These are phyloP conservation scores for Apiospora malaysiana DNA, from an alignment of 2,329 filamentous ascomycete species.

Conservation along the genomic window DNA sequence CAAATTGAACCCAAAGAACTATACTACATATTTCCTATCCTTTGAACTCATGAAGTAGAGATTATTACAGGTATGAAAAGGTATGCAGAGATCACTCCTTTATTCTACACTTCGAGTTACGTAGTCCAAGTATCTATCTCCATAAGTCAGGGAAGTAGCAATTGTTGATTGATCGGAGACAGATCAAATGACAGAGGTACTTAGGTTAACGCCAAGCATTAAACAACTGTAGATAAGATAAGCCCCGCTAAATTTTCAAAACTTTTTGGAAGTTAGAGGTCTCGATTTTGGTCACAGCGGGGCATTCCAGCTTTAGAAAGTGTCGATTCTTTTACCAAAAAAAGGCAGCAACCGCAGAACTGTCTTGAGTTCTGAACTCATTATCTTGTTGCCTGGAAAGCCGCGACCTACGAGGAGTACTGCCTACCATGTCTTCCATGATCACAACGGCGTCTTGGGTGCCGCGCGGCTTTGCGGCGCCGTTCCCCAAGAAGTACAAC, in stretches of 20 bases:
- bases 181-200: too few relatives aligned
- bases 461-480: conserved; percentile 76
- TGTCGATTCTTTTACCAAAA: conserved; percentile 9
- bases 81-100: not conserved
- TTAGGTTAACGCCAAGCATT: not conserved
- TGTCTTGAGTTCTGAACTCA: not conserved
- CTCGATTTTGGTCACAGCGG: conserved; percentile 27
- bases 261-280: conserved; percentile 22
- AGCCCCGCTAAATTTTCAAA: conserved; percentile 31
- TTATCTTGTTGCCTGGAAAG: not conserved
- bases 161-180: too few relatives aligned
- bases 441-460: conserved; percentile 80
- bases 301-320: conserved; percentile 25
- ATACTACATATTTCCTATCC: not conserved
- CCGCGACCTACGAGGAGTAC: conserved; percentile 29
- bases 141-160: too few relatives aligned
- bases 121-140: too few relatives aligned
- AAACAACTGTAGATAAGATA: conserved; percentile 24
- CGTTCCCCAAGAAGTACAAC: conserved; percentile 76
- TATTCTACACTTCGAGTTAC: too few relatives aligned
- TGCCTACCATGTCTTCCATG: conserved; percentile 65
- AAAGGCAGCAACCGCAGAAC: conserved; percentile 21
- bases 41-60: too few relatives aligned
- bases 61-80: not conserved
- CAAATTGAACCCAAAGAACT: not conserved